Percentiles rank a stretch among this genome's conserved stretches.
phyloP scores from a whole-genome alignment of 1,284 basidiomycete genomes.

The Peniophora sp. region DNA sequence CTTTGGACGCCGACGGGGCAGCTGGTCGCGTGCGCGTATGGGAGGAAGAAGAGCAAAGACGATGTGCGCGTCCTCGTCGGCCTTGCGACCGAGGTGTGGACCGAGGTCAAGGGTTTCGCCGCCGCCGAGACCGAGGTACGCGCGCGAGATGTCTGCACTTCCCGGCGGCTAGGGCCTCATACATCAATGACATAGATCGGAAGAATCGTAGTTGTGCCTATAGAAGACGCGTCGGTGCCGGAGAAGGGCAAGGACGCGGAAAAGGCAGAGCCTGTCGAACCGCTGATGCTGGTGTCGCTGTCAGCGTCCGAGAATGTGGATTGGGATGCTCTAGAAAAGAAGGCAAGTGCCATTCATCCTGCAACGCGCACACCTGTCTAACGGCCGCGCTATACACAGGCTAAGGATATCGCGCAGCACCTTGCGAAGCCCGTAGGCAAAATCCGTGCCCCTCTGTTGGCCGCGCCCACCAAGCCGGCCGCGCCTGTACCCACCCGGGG shows the following conservation, averaged over 20 bases:
- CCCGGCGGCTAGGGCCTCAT: background rate
- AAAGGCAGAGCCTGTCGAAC: constrained; percentile 21
- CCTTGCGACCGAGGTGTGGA: constrained; percentile 65
- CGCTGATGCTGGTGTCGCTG: constrained; percentile 57
- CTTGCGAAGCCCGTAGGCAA: constrained; percentile 33
- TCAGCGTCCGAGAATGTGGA: constrained; percentile 50
- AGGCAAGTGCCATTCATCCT: constrained; percentile 31
- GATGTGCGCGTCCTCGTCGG: constrained; percentile 65
- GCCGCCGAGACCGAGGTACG: constrained; percentile 70
- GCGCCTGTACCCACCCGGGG: constrained; percentile 18
- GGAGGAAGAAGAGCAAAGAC: constrained; percentile 51
- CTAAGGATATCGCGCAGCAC: constrained; percentile 38
- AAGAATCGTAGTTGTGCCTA: constrained; percentile 56
- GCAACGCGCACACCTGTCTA: background rate
- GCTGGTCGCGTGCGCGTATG: constrained; percentile 48
- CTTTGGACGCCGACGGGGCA: constrained; percentile 57
- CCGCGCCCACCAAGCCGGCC: constrained; percentile 12
- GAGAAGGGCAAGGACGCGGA: constrained; percentile 2
- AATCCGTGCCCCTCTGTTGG: constrained; percentile 24
- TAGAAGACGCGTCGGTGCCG: constrained; percentile 24
- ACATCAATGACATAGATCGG: constrained; percentile 46
- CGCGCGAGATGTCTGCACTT: background rate
- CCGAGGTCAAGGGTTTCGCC: constrained; percentile 56
- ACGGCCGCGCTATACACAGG: constrained; percentile 28
- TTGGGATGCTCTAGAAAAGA: constrained; percentile 56